These are phyloP conservation scores for Aspergillus chevalieri DNA, from an alignment of 2,329 filamentous ascomycete species.

Conservation along the genomic window DNA sequence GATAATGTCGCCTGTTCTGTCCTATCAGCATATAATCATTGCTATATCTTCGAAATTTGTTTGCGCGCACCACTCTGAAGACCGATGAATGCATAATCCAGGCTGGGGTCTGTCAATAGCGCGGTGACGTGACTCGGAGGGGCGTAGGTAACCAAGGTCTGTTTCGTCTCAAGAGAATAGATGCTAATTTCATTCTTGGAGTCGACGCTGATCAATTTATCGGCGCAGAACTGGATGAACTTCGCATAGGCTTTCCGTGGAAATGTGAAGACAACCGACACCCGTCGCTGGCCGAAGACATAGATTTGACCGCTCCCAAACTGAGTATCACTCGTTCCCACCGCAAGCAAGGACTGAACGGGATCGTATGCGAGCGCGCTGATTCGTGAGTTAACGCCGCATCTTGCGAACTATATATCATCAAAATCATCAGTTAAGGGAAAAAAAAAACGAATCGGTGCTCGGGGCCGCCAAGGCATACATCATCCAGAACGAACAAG, in stretches of 20 bases:
- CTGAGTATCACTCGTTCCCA: constrained; percentile 81
- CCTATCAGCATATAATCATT: neutral
- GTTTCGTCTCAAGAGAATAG: constrained; percentile 70
- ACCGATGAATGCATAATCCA: constrained; percentile 90
- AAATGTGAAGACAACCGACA: constrained; percentile 68
- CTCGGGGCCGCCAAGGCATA: constrained; percentile 34
- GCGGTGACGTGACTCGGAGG: constrained; percentile 70
- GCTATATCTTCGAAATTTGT: neutral
- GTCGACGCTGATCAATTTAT: constrained; percentile 79
- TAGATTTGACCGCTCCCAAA: constrained; percentile 85
- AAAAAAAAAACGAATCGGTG: constrained; percentile 16
- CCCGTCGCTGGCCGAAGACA: constrained; percentile 74
- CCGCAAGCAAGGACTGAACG: constrained; percentile 83
- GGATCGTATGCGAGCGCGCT: constrained; percentile 87
- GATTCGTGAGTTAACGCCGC: constrained; percentile 70
- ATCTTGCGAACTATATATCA: constrained; percentile 55
- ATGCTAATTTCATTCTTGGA: constrained; percentile 77
- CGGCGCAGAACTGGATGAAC: constrained; percentile 74
- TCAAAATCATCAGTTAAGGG: constrained; percentile 4
- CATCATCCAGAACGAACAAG: constrained; percentile 76
- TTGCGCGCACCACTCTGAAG: constrained; percentile 56
- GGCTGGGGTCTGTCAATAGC: constrained; percentile 75
- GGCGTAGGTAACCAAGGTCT: constrained; percentile 61
- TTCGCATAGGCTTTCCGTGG: constrained; percentile 68
- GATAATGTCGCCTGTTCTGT: constrained; percentile 61